These are phyloP conservation scores for Chalciporus sphaerocephalus DNA, from an alignment of 768 basidiomycete genomes.

Conservation along the genomic window DNA sequence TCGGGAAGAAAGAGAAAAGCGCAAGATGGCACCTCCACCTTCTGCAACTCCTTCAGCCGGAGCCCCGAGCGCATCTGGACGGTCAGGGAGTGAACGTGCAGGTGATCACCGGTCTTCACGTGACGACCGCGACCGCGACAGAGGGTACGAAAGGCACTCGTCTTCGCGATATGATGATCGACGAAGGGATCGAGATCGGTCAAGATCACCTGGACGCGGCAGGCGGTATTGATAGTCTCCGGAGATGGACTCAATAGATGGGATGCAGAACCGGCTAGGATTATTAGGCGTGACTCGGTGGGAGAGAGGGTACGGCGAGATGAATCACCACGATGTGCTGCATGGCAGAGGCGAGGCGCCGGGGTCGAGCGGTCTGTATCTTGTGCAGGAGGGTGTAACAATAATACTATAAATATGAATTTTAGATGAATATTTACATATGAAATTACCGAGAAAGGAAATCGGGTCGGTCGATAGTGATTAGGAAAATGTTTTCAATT, in stretches of 20 bases:
- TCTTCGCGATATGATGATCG: conserved; percentile 73
- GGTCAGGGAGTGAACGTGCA: conserved; percentile 40
- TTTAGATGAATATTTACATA: conserved; percentile 15
- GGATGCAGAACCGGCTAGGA: not conserved
- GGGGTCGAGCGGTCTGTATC: not conserved
- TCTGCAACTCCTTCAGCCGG: conserved; percentile 34
- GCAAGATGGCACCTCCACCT: conserved; percentile 55
- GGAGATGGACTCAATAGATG: not conserved
- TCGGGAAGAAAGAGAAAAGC: conserved; percentile 84
- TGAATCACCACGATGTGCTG: conserved; percentile 18
- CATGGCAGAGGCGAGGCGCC: conserved; percentile 26
- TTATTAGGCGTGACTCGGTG: not conserved
- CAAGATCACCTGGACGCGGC: conserved; percentile 60
- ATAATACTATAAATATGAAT: not conserved
- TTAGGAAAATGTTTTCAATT: conserved; percentile 30
- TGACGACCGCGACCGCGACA: conserved; percentile 62
- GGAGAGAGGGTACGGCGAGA: conserved; percentile 4
- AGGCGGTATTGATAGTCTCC: conserved; percentile 44
- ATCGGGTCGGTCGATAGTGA: conserved; percentile 17
- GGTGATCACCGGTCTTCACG: conserved; percentile 57
- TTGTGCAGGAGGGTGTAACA: conserved; percentile 2
- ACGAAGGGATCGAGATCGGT: conserved; percentile 68
- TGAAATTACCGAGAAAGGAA: conserved; percentile 11
- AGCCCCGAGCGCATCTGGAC: conserved; percentile 36
- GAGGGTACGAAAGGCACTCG: conserved; percentile 65